Conservation (phyloP, 192 early-diverging fungal species). For the Podila epigama region DNA sequence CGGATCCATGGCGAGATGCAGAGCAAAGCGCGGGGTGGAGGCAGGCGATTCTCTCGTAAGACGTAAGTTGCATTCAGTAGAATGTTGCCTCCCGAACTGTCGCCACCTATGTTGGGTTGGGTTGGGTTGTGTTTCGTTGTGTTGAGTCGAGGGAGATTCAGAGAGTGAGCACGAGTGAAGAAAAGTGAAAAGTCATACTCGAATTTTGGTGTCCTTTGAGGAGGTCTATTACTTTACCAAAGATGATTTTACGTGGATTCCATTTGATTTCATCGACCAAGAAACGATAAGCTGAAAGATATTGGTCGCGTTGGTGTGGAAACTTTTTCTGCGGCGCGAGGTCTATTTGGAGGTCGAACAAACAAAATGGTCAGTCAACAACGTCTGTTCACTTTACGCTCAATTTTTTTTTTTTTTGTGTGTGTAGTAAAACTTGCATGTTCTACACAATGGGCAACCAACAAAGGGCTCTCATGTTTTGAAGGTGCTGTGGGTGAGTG, state of each 20-base stretch:
- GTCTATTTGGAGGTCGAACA: conserved; percentile 1
- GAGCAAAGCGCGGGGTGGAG: conserved; percentile 41
- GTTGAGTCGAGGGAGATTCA: no score
- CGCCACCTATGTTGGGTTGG: conserved; percentile 34
- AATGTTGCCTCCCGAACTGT: conserved; percentile 38
- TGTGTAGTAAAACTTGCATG: neutral
- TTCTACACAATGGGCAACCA: neutral
- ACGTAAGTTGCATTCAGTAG: conserved; percentile 36
- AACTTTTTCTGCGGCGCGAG: conserved; percentile 48
- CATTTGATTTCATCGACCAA: conserved; percentile 40
- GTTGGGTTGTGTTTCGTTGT: no score
- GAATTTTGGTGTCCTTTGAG: no score
- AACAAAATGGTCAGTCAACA: neutral
- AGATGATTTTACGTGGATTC: conserved; percentile 48
- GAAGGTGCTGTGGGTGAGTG: neutral
- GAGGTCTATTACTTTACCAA: conserved; percentile 15
- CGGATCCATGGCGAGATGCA: conserved; percentile 45
- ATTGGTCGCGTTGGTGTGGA: conserved; percentile 37
- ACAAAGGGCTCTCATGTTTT: neutral
- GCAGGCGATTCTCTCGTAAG: conserved; percentile 22
- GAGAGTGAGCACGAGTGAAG: neutral
- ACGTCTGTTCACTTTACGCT: neutral
- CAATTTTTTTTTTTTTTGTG: neutral
- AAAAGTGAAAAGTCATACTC: no score
- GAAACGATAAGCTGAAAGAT: conserved; percentile 38